These are phyloP conservation scores for Gaultheria prostrata DNA, from an alignment of 148 eudicot genomes.

Conservation along the genomic window DNA sequence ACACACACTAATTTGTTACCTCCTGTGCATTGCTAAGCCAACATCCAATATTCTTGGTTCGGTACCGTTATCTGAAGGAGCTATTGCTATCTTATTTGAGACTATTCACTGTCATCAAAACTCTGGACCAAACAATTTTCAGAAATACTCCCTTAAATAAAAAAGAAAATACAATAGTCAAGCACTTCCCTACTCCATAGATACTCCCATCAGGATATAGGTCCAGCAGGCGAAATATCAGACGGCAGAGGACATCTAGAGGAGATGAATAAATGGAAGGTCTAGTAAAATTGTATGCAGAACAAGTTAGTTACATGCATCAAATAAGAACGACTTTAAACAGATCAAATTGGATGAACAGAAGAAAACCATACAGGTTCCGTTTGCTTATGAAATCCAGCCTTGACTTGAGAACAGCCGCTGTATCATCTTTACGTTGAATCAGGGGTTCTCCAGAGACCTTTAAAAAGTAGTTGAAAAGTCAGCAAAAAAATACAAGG, in stretches of 20 bases:
- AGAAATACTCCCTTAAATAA: background rate
- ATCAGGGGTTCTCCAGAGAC: constrained; percentile 92
- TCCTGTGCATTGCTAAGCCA: background rate
- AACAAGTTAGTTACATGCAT: background rate
- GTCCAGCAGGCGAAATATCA: background rate
- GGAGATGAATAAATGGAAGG: background rate
- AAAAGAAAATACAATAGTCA: too few species aligned
- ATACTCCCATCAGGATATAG: too few species aligned
- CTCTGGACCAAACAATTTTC: background rate
- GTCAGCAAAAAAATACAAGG: background rate
- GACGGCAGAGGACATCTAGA: background rate
- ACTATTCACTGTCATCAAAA: background rate
- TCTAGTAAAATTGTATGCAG: background rate
- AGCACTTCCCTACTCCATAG: too few species aligned
- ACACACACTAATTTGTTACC: background rate
- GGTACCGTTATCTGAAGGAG: too few species aligned
- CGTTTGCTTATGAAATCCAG: constrained; percentile 70
- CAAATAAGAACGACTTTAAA: too few species aligned
- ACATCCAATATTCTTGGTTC: background rate
- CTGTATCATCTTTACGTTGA: constrained; percentile 95
- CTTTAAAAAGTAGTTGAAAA: constrained; percentile 32
- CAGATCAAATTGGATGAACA: background rate
- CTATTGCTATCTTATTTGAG: background rate
- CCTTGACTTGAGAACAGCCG: constrained; percentile 87
- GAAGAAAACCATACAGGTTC: constrained; percentile 61